Evolutionary conservation across 2,329 filamentous ascomycete species (phyloP).

Genomic region (Calonectria pseudoturangicola): DNA sequence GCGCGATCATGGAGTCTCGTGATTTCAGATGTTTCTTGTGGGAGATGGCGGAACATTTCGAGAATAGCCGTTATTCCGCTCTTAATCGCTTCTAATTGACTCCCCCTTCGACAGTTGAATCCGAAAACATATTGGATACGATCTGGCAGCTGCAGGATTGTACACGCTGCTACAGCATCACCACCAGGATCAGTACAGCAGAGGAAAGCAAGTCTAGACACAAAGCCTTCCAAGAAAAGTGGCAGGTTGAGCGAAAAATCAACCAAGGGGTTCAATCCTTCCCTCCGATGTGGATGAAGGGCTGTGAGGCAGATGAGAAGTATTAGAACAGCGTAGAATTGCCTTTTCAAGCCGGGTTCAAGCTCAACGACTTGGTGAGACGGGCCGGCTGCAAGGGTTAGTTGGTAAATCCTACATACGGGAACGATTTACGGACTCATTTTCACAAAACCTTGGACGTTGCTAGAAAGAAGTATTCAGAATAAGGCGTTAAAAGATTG

Average conservation of each 20-base stretch:
- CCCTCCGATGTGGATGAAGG: constrained; percentile 18
- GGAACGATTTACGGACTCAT: background rate
- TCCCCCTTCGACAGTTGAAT: constrained; percentile 5
- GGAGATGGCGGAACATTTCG: background rate
- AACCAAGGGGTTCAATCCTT: background rate
- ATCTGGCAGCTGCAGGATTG: constrained; percentile 15
- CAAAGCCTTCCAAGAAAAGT: constrained; percentile 23
- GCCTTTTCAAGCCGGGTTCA: background rate
- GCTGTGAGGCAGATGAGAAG: constrained; percentile 23
- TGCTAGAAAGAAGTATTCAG: background rate
- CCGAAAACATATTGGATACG: constrained; percentile 30
- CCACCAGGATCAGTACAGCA: constrained; percentile 25
- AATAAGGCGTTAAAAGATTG: no score
- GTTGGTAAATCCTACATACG: background rate
- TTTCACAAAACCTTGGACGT: background rate
- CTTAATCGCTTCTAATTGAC: background rate
- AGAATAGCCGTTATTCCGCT: constrained; percentile 12
- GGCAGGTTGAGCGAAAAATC: constrained; percentile 8
- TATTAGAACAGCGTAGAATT: constrained; percentile 19
- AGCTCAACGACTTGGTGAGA: background rate
- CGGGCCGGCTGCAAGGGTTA: background rate
- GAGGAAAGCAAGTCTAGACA: constrained; percentile 31
- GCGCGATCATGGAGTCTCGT: constrained; percentile 1
- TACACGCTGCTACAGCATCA: constrained; percentile 24
- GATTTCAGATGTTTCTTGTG: background rate